A percentile compares a stretch with the other conserved stretches of the same genome.
phyloP scores from a whole-genome alignment of 1,139 yeast species.

The Pichia terricola region DNA sequence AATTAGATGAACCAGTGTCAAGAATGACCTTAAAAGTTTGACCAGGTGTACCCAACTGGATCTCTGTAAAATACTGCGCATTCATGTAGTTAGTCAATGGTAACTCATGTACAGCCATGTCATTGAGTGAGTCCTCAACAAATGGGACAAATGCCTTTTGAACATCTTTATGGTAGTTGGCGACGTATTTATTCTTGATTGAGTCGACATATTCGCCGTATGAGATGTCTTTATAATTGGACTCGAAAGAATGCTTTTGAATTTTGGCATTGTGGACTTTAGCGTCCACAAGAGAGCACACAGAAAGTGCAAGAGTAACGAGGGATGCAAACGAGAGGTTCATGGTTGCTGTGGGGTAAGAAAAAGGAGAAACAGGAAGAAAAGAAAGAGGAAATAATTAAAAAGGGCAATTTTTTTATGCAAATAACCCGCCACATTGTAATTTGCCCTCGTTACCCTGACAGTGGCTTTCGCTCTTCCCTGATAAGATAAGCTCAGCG shows the following conservation, averaged over 20 bases:
- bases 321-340: background rate
- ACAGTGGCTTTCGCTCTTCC: too few relatives aligned
- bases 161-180: slow-evolving; percentile 5
- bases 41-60: slow-evolving; percentile 84
- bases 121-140: slow-evolving; percentile 21
- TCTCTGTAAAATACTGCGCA: slow-evolving; percentile 91
- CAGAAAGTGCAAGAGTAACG: background rate
- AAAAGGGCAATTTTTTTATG: too few relatives aligned
- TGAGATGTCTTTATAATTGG: slow-evolving; percentile 47
- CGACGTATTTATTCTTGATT: slow-evolving; percentile 64
- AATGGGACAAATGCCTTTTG: slow-evolving; percentile 36
- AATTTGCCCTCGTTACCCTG: too few relatives aligned
- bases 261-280: slow-evolving; percentile 55
- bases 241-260: slow-evolving; percentile 53
- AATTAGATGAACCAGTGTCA: slow-evolving; percentile 92
- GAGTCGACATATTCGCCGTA: slow-evolving; percentile 58
- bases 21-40: slow-evolving; percentile 83
- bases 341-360: background rate
- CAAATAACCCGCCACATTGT: too few relatives aligned
- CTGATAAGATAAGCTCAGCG: too few relatives aligned
- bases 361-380: background rate
- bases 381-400: background rate
- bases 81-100: slow-evolving; percentile 89
- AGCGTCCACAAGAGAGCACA: slow-evolving; percentile 39
- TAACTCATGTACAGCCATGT: slow-evolving; percentile 41